Percentiles rank a stretch among this genome's conserved stretches.
These are phyloP conservation scores for Wickerhamomyces strasburgensis DNA, from an alignment of 805 yeast genomes.

Conservation along the genomic window DNA sequence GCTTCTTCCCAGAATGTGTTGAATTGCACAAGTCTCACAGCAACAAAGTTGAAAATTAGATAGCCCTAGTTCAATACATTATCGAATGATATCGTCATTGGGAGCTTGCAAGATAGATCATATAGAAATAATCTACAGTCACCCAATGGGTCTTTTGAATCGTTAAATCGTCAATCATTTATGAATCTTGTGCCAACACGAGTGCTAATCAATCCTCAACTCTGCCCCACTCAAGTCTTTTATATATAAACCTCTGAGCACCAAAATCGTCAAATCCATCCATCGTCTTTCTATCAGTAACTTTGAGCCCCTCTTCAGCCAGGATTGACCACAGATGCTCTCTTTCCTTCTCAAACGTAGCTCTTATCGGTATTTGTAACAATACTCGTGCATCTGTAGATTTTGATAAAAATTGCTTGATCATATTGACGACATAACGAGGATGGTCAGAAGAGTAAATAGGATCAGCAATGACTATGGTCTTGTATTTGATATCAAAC, in stretches of 20 bases:
- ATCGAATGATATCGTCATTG: too few species aligned
- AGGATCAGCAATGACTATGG: conserved; percentile 80
- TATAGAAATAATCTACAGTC: too few species aligned
- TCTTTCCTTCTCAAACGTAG: conserved; percentile 62
- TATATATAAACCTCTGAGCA: conserved; percentile 47
- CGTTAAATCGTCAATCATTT: too few species aligned
- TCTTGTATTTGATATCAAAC: conserved; percentile 36
- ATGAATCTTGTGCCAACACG: too few species aligned
- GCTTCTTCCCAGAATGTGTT: too few species aligned
- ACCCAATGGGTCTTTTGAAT: too few species aligned
- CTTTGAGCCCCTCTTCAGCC: conserved; percentile 25
- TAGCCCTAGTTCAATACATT: too few species aligned
- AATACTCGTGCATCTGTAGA: conserved; percentile 41
- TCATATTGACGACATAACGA: conserved; percentile 57
- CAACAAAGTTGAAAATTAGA: too few species aligned
- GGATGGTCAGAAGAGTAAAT: conserved; percentile 85
- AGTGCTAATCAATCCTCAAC: too few species aligned
- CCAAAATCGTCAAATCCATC: conserved; percentile 88
- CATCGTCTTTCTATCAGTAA: conserved; percentile 30
- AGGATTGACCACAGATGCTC: conserved; percentile 53
- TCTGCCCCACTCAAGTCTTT: conserved; percentile 29
- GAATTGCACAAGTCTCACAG: too few species aligned
- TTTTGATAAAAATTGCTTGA: conserved; percentile 40
- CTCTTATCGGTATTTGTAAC: conserved; percentile 73
- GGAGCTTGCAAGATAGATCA: too few species aligned